Evolutionary conservation across 169 alveolate genomes (phyloP), one percentile per base, ranked within the genome.

Genomic region (Eimeria falciformis): DNA sequence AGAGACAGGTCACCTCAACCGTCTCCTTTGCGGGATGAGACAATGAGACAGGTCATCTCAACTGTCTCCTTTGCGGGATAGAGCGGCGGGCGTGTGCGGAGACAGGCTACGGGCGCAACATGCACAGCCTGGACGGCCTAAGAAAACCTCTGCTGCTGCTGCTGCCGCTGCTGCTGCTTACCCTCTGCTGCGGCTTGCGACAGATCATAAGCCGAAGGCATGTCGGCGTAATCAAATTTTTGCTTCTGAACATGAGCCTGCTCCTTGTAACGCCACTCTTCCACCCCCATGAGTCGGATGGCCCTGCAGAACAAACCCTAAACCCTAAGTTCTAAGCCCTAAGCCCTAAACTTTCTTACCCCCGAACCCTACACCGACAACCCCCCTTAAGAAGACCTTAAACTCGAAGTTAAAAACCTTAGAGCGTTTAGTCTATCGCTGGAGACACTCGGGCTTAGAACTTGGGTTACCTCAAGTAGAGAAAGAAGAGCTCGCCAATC

Each of bases 81-180:
- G n/a, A n/a, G n/a, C n/a, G n/a, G n/a, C n/a, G n/a, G n/a, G n/a
- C n/a, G n/a, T n/a, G n/a, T n/a, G n/a, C n/a, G n/a, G n/a, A n/a
- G n/a, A n/a, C n/a, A n/a, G n/a, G n/a, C n/a, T n/a, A n/a, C n/a
- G n/a, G n/a, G n/a, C n/a, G n/a, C n/a, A n/a, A n/a, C n/a, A n/a
- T n/a, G n/a, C n/a, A n/a, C n/a, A n/a, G n/a, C n/a, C n/a, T n/a
- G n/a, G n/a, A n/a, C n/a, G n/a, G n/a, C n/a, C n/a, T n/a, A n/a
- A n/a, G n/a, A n/a, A n/a, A n/a, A n/a, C n/a, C n/a, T 12, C 40
- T 46, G 68, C 86, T 45, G 86, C 86, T 45, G 86, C 86, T 45
- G 86, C 86, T 45, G 86, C 86, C 47, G 86, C 86, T 45, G 46
- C 53, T 77, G 86, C 65, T 23, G 47, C 91, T 83, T 23, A 85